Conservation (phyloP, 257 asterid genomes). For the Forsythia viridissima region DNA sequence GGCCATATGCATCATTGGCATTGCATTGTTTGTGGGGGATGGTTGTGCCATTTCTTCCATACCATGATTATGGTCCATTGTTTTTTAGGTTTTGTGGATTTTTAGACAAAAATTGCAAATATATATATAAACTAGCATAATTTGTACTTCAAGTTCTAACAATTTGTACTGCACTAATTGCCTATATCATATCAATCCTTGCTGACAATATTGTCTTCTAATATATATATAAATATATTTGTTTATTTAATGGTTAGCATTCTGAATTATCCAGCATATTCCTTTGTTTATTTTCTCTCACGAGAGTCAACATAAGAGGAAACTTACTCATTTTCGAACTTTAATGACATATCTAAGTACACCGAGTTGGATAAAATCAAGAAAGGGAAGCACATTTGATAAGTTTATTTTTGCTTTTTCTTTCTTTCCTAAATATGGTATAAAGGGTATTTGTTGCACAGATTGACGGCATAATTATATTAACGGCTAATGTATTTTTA, state of each 20-base stretch:
- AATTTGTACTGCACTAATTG: background rate
- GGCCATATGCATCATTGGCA: slow-evolving; percentile 62
- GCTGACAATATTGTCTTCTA: background rate
- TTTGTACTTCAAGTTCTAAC: background rate
- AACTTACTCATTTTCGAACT: too few relatives aligned
- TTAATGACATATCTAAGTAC: background rate
- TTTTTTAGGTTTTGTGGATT: background rate
- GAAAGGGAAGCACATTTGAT: background rate
- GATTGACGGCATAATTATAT: too few relatives aligned
- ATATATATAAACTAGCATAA: background rate
- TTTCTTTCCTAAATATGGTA: too few relatives aligned
- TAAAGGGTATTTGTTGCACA: too few relatives aligned
- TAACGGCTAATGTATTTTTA: too few relatives aligned
- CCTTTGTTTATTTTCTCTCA: too few relatives aligned
- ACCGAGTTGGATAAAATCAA: too few relatives aligned
- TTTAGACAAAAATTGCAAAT: background rate
- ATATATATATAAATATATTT: too few relatives aligned
- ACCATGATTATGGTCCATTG: slow-evolving; percentile 27
- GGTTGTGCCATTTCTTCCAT: slow-evolving; percentile 26
- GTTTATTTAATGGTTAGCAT: too few relatives aligned
- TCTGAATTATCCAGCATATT: background rate
- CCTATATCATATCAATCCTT: background rate
- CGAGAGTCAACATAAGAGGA: too few relatives aligned
- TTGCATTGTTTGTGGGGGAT: slow-evolving; percentile 2
- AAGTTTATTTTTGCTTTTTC: too few relatives aligned